A percentile compares a stretch with the other conserved stretches of the same genome.
Evolutionary conservation across 345 rosid species (phyloP).

Genomic region (Streptanthus diversifolius): DNA sequence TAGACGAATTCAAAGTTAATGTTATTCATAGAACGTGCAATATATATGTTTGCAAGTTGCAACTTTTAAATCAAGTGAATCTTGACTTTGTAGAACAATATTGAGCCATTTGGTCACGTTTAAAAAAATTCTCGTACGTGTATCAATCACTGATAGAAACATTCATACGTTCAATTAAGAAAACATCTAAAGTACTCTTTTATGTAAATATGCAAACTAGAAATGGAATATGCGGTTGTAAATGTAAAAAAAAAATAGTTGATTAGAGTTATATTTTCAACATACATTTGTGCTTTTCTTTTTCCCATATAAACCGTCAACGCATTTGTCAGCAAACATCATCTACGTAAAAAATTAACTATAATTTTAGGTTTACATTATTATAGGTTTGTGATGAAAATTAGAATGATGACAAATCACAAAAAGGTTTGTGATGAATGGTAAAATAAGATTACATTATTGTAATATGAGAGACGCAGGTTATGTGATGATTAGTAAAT

Average conservation of each 20-base stretch:
- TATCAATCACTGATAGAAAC: neutral
- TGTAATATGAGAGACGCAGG: too few relatives aligned
- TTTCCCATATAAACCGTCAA: neutral
- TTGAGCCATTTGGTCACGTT: neutral
- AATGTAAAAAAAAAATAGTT: neutral
- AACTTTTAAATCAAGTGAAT: neutral
- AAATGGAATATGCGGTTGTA: neutral
- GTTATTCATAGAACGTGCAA: neutral
- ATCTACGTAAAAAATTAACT: neutral
- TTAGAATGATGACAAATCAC: neutral
- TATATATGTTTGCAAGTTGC: slow-evolving; percentile 3
- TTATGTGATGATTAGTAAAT: too few relatives aligned
- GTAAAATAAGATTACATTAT: neutral
- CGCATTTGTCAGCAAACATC: neutral
- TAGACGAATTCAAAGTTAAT: too few relatives aligned
- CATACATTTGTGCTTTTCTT: neutral
- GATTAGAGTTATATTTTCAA: neutral
- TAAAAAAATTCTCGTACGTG: neutral
- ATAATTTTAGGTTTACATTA: neutral
- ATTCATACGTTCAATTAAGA: neutral
- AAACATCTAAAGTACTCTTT: neutral
- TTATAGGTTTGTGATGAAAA: neutral
- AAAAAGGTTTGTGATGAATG: neutral
- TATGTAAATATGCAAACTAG: neutral
- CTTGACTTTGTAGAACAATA: neutral